These are phyloP conservation scores for Rosa persica DNA, from an alignment of 306 rosid species.

Conservation along the genomic window DNA sequence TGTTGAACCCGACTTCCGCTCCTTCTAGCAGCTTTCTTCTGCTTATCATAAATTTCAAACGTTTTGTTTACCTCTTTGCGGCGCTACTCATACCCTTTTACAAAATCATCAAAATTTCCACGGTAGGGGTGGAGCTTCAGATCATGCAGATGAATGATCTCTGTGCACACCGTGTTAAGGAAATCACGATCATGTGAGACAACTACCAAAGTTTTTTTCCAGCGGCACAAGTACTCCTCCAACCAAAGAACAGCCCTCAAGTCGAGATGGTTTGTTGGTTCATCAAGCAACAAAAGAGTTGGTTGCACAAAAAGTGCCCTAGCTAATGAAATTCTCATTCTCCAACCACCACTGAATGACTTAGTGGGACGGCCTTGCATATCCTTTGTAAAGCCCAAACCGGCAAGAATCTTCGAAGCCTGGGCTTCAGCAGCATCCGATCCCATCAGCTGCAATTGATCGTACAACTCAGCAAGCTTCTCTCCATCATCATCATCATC, in stretches of 20 bases:
- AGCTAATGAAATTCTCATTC: neutral
- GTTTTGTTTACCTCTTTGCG: slow-evolving; percentile 66
- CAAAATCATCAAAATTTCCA: slow-evolving; percentile 47
- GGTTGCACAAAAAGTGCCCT: neutral
- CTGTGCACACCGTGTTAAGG: neutral
- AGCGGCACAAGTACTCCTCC: slow-evolving; percentile 14
- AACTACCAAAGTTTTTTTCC: neutral
- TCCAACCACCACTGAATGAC: slow-evolving; percentile 1
- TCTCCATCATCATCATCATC: neutral
- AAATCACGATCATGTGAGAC: slow-evolving; percentile 6
- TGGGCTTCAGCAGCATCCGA: neutral
- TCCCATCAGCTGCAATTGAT: neutral
- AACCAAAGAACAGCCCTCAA: slow-evolving; percentile 5
- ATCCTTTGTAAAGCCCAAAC: neutral
- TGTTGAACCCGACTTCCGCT: slow-evolving; percentile 28
- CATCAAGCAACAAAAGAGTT: slow-evolving; percentile 1
- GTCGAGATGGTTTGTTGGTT: neutral
- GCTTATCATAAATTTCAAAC: slow-evolving; percentile 57
- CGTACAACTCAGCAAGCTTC: neutral
- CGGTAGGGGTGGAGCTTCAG: slow-evolving; percentile 33
- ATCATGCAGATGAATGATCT: neutral
- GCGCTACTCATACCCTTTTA: slow-evolving; percentile 57
- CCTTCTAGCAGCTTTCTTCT: slow-evolving; percentile 57
- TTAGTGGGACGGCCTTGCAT: neutral
- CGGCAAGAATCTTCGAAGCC: slow-evolving; percentile 9